A percentile compares a stretch with the other conserved stretches of the same genome.
phyloP scores from a whole-genome alignment of 2,329 filamentous ascomycete genomes.

The Diaporthe batatas region DNA sequence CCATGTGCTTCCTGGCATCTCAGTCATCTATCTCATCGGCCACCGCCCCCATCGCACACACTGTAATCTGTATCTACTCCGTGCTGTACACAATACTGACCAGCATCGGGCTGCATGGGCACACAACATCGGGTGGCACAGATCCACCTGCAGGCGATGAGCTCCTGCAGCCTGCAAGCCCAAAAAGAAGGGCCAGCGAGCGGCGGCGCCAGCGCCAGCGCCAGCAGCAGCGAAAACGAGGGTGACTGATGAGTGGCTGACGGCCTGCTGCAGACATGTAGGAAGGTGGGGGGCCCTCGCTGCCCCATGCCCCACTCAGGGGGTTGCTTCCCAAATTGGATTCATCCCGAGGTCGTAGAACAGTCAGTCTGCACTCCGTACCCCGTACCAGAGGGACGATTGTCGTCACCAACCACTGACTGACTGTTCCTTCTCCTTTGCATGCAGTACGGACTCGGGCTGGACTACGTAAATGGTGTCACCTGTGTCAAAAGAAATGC shows the following conservation, averaged over 20 bases:
- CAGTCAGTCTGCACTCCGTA: too few species aligned
- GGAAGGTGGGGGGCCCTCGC: background rate
- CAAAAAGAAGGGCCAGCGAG: too few species aligned
- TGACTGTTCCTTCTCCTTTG: background rate
- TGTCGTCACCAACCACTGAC: too few species aligned
- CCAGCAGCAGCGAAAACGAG: background rate
- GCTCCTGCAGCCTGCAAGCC: slow-evolving; percentile 1
- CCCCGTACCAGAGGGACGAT: too few species aligned
- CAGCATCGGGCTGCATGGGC: background rate
- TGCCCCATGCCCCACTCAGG: slow-evolving; percentile 20
- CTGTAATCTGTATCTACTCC: background rate
- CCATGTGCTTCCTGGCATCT: background rate
- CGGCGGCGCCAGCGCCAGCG: background rate
- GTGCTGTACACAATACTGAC: background rate
- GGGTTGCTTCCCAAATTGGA: slow-evolving; percentile 17
- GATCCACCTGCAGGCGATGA: slow-evolving; percentile 12
- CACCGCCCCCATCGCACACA: background rate
- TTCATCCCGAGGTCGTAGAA: background rate
- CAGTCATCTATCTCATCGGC: background rate
- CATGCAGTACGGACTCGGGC: background rate
- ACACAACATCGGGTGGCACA: slow-evolving; percentile 3
- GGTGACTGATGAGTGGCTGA: background rate
- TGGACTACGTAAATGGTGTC: background rate
- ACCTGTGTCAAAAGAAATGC: background rate
- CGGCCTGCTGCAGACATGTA: background rate